phyloP scores from a whole-genome alignment of 2,329 filamentous ascomycete species.

The Daldinia sp. region DNA sequence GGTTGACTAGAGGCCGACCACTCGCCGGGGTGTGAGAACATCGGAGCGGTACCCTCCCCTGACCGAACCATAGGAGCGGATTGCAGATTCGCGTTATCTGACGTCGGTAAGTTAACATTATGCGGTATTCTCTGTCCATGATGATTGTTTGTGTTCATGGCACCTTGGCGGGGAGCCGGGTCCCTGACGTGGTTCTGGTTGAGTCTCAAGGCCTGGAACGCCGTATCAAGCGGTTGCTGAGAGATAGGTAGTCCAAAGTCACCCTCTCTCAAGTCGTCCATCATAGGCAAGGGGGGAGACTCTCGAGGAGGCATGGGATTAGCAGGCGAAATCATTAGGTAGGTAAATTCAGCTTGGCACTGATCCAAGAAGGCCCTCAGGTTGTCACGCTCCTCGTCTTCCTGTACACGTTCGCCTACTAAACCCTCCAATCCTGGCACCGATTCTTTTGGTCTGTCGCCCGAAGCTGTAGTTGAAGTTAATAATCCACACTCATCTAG shows the following conservation, averaged over 20 bases:
- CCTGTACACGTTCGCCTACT: constrained; percentile 47
- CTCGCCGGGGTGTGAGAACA: constrained; percentile 53
- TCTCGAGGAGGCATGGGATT: constrained; percentile 75
- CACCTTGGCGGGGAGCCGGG: constrained; percentile 62
- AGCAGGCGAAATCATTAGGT: constrained; percentile 75
- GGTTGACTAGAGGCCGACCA: constrained; percentile 47
- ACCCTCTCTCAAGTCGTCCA: constrained; percentile 70
- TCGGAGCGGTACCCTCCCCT: constrained; percentile 60
- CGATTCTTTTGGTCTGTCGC: constrained; percentile 56
- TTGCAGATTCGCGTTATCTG: constrained; percentile 57
- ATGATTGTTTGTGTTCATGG: constrained; percentile 66
- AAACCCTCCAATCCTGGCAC: constrained; percentile 59
- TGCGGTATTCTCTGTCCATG: constrained; percentile 67
- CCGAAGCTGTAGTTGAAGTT: constrained; percentile 53
- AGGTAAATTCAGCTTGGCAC: constrained; percentile 74
- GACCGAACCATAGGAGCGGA: constrained; percentile 66
- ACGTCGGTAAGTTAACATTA: constrained; percentile 48
- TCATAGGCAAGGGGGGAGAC: constrained; percentile 67
- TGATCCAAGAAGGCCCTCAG: constrained; percentile 73
- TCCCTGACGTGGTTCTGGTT: constrained; percentile 71
- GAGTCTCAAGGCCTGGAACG: constrained; percentile 53
- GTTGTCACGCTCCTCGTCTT: constrained; percentile 61
- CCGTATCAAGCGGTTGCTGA: constrained; percentile 57
- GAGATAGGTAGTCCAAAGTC: constrained; percentile 62
- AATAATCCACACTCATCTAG: constrained; percentile 15